Conservation (phyloP, 805 yeast species). For the Yarrowia hollandica region DNA sequence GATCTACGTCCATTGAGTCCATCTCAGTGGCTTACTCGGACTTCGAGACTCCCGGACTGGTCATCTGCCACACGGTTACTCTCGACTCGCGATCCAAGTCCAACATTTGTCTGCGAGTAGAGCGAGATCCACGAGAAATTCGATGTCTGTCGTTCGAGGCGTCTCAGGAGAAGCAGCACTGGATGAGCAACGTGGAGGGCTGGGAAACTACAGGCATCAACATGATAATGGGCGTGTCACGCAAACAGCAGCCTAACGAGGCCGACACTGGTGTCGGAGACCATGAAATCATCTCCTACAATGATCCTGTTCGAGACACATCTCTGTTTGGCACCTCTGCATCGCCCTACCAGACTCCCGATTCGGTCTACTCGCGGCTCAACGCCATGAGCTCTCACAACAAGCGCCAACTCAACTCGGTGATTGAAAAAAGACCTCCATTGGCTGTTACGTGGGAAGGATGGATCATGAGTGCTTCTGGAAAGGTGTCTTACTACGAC, state of each 20-base stretch:
- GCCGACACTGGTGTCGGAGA: slow-evolving; percentile 12
- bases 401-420: background rate
- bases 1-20: slow-evolving; percentile 76
- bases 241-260: slow-evolving; percentile 41
- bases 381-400: slow-evolving; percentile 17
- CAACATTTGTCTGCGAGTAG: slow-evolving; percentile 81
- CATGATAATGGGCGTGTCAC: slow-evolving; percentile 66
- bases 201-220: slow-evolving; percentile 82
- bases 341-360: slow-evolving; percentile 18
- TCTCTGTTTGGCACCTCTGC: slow-evolving; percentile 18
- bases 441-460: slow-evolving; percentile 69
- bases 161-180: slow-evolving; percentile 66
- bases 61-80: slow-evolving; percentile 71
- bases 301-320: slow-evolving; percentile 9
- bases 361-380: slow-evolving; percentile 23
- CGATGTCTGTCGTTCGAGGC: slow-evolving; percentile 84
- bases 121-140: slow-evolving; percentile 88
- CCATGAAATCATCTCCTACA: slow-evolving; percentile 17
- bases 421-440: slow-evolving; percentile 36
- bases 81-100: slow-evolving; percentile 74
- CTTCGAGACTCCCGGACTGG: slow-evolving; percentile 49
- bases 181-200: slow-evolving; percentile 64
- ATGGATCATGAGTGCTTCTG: slow-evolving; percentile 71
- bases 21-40: slow-evolving; percentile 73
- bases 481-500: slow-evolving; percentile 59